Percentiles rank a stretch among this genome's conserved stretches.
Evolutionary conservation across 225 moss, liverwort and hornwort species (phyloP).

Genomic region (Anthoceros angustus): DNA sequence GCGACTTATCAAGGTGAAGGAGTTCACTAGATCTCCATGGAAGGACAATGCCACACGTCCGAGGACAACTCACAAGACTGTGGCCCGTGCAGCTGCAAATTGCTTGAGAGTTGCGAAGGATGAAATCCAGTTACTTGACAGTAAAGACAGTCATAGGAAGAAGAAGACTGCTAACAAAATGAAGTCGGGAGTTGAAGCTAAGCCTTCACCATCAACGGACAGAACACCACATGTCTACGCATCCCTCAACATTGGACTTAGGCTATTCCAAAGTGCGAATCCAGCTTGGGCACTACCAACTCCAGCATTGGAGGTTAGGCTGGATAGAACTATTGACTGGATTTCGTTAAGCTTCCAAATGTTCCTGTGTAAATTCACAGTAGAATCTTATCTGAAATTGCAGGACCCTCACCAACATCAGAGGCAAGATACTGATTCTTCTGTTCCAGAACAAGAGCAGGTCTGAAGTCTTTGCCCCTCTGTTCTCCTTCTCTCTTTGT

Average conservation of each 20-base stretch:
- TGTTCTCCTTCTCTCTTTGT: neutral
- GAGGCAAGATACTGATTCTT: too few relatives aligned
- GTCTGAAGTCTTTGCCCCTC: neutral
- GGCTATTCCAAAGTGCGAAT: neutral
- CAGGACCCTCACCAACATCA: neutral
- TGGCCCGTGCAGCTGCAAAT: neutral
- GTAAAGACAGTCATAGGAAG: neutral
- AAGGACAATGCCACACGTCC: neutral
- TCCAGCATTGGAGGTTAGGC: neutral
- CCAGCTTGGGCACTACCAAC: neutral
- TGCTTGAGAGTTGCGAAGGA: neutral
- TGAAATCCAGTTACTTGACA: neutral
- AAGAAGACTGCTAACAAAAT: constrained; percentile 8
- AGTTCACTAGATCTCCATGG: neutral
- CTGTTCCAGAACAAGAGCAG: neutral
- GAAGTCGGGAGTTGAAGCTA: constrained; percentile 20
- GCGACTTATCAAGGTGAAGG: constrained; percentile 7
- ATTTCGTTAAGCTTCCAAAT: neutral
- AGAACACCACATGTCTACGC: neutral
- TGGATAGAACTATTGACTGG: neutral
- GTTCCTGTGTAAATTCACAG: neutral
- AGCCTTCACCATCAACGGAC: constrained; percentile 11
- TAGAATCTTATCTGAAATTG: neutral
- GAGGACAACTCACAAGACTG: neutral
- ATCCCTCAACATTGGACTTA: neutral